Evolutionary conservation across 352 stramenopile species (phyloP), one percentile per base, ranked within the genome.

Genomic region (Globisporangium nodosum): DNA sequence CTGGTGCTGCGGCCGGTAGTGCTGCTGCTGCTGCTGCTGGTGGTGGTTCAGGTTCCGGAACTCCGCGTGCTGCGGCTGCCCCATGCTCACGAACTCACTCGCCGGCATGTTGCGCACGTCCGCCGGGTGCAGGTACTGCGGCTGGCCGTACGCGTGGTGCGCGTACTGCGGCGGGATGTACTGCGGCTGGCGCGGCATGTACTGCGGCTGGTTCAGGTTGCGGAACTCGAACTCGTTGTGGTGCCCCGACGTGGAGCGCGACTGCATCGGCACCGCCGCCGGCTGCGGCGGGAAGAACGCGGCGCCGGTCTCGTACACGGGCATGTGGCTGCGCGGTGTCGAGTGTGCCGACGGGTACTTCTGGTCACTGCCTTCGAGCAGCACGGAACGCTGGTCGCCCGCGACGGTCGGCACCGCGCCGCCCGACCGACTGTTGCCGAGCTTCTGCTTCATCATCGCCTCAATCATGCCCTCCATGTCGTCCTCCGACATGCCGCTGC

Each of bases 381-480:
- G 21, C 35, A 61, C 37, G 11, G 37, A 43, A 13, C 37, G 37
- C 11, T 18, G 37, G 37, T 43, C 37, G 11, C 11, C 37, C 35
- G 12, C 35, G 2, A 42, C 0, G 21, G 48, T 16, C 15, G 24
- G n/a, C 3, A 30, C 49, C 12, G 9, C 50, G 2, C 45, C 52
- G 21, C 33, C 46, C 20, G 35, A 35, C 3, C 40, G 21, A 9
- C 35, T 58, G 33, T 48, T 58, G 31, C 24, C 40, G 3, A 60
- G 40, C 31, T 63, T 63, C 21, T 56, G 48, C 30, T 52, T 52
- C 49, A 55, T 54, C 52, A 65, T 60, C 3, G 53, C 52, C 16
- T 65, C 59, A 46, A 65, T 65, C 52, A 55, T 54, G 37, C 31
- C 48, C 27, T 65, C 59, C n/a, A 65, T 49, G 8, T 60, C 59